Evolutionary conservation across 2,329 filamentous ascomycete species (phyloP), one percentile per base, ranked within the genome.

Genomic region (Leptographium galeiforme): DNA sequence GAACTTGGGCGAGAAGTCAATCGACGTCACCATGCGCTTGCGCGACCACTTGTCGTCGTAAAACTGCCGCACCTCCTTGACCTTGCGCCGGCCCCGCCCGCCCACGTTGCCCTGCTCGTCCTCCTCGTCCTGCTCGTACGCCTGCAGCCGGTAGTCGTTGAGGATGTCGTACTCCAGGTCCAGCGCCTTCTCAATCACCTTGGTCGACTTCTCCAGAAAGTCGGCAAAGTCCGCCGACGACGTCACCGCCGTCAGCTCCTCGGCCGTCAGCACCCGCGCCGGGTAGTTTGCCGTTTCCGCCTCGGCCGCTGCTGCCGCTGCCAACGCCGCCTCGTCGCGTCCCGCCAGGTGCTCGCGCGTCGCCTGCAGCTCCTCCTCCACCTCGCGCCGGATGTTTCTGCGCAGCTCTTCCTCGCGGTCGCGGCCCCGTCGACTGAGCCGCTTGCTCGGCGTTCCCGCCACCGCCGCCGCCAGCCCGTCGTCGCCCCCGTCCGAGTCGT

Each of bases 91-190:
- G 50, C 84, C 85, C 58, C 85, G 84, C 5, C 83, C 85, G 36
- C 80, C 78, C 3, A 78, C 80, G 55, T 85, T 85, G 16, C 84
- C 84, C 59, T 88, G 84, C 60, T 89, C 89, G 54, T 94, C 88
- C 49, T 94, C 89, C 48, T 94, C 89, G 43, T 93, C 79, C 12
- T 83, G 71, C 53, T 84, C 84, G 55, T 85, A 74, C 7, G 85
- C 86, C 55, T 87, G 85, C 41, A 94, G 74, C 41, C 89, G 89
- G 68, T 98, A 98, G 69, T 98, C 90, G 55, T 89, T 89, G 56
- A 98, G 74, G 57, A 98, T 88, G 66, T 98, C 93, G 66, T 97
- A 98, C 63, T 96, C 89, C 64, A 95, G 85, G 63, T 97, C 93
- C 58, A 98, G 72, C 6, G 93, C 91, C 63, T 93, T 82, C 71